phyloP scores from a whole-genome alignment of 495 filamentous ascomycete genomes.

The Penicillium cinerascens region DNA sequence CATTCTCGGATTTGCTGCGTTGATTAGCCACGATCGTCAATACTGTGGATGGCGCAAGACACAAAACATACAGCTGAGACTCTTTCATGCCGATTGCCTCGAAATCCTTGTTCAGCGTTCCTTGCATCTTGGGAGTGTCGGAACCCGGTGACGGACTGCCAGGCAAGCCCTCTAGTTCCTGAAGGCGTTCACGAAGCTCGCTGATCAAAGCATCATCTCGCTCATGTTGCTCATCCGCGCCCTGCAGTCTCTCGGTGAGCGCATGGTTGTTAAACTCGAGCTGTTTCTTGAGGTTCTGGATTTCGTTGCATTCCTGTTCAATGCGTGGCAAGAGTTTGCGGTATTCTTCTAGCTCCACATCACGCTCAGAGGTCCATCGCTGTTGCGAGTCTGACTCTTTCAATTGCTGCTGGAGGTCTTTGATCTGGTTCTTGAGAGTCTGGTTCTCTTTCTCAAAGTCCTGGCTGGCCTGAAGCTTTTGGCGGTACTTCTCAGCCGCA shows the following conservation, averaged over 20 bases:
- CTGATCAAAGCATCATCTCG: constrained; percentile 52
- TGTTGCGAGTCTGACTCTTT: constrained; percentile 51
- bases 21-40: constrained; percentile 10
- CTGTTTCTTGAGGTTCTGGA: constrained; percentile 53
- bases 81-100: constrained; percentile 43
- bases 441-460: constrained; percentile 70
- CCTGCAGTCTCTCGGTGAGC: constrained; percentile 51
- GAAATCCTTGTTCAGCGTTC: constrained; percentile 45
- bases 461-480: constrained; percentile 70
- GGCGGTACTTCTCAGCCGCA: constrained; percentile 66
- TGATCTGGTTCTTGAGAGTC: constrained; percentile 57
- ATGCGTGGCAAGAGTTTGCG: constrained; percentile 53
- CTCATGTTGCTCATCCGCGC: constrained; percentile 52
- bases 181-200: constrained; percentile 52
- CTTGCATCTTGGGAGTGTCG: constrained; percentile 40
- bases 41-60: constrained; percentile 1
- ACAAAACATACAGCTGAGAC: constrained; percentile 34
- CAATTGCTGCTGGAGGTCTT: constrained; percentile 53
- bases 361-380: constrained; percentile 42
- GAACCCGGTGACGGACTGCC: constrained; percentile 41
- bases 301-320: constrained; percentile 59
- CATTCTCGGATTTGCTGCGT: constrained; percentile 41
- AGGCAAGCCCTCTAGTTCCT: constrained; percentile 46
- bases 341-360: constrained; percentile 59
- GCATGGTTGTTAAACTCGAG: constrained; percentile 57